Conservation (phyloP, 164 flowering plant genomes). For the Dillenia turbinata region DNA sequence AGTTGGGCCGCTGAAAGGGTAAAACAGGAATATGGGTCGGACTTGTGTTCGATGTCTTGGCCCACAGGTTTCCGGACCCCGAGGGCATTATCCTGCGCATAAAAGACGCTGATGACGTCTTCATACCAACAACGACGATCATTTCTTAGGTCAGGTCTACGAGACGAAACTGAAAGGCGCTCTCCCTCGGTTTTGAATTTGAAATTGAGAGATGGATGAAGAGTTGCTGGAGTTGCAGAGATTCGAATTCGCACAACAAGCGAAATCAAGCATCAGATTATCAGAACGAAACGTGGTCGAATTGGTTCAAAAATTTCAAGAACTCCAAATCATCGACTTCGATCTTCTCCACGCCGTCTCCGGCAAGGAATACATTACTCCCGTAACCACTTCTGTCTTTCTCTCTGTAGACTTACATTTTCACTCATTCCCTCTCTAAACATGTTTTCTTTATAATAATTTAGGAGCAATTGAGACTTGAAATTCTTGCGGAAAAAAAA, state of each 20-base stretch:
- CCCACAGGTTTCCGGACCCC: too few species aligned
- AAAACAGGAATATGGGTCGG: too few species aligned
- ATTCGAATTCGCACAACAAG: slow-evolving; percentile 89
- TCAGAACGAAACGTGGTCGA: slow-evolving; percentile 95
- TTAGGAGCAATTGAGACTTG: slow-evolving; percentile 82
- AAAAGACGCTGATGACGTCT: too few species aligned
- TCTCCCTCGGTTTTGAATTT: background rate
- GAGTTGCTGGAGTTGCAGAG: slow-evolving; percentile 86
- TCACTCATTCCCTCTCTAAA: background rate
- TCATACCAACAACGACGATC: too few species aligned
- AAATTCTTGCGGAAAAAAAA: slow-evolving; percentile 57
- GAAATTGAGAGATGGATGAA: slow-evolving; percentile 56
- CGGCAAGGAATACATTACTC: slow-evolving; percentile 96
- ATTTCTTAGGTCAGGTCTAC: background rate
- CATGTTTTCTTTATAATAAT: background rate
- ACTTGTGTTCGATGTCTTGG: too few species aligned
- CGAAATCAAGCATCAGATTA: slow-evolving; percentile 76
- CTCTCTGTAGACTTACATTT: slow-evolving; percentile 1
- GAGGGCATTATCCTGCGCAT: too few species aligned
- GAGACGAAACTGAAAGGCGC: too few species aligned
- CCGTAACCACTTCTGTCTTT: slow-evolving; percentile 35
- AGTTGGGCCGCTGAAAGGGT: too few species aligned
- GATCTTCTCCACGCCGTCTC: slow-evolving; percentile 91
- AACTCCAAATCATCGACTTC: slow-evolving; percentile 84
- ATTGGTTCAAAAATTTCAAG: slow-evolving; percentile 84